Evolutionary conservation across 169 alveolate genomes (phyloP), one percentile per base, ranked within the genome.

Genomic region (Plasmodium gonderi): DNA sequence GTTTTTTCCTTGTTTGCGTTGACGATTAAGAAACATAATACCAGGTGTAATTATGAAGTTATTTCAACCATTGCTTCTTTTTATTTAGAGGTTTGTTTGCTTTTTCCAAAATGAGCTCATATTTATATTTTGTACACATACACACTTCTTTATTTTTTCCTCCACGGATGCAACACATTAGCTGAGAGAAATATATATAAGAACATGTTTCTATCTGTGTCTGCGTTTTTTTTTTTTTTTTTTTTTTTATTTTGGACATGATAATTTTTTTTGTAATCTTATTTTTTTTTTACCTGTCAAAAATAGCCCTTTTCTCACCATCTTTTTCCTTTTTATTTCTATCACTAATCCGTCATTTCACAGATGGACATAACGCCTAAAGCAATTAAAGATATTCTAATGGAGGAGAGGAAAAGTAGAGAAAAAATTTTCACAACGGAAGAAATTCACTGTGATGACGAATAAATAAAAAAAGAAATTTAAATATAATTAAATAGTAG

Each of bases 341-440:
- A n/a, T n/a, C n/a, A n/a, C n/a, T n/a, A n/a, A n/a, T n/a, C n/a
- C n/a, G n/a, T n/a, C n/a, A n/a, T n/a, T n/a, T n/a, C 79, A 40
- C 51, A 89, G 93, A 89, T 89, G 93, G 75, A 89, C 29, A 76
- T 89, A 89, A 54, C 26, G 36, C 93, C 93, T 20, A 60, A 51
- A 42, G 38, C 60, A 60, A 89, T 89, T 26, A 79, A 77, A 65
- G 93, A 75, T 44, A 54, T 89, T 47, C 75, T 89, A 44, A 26
- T 89, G 68, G 67, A 75, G 40, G 93, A 76, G 47, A 75, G 47
- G 69, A 40, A 23, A 67, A 75, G 36, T 38, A 60, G 42, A 3
- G 81, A 89, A 60, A 33, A 17, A 14, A 54, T 33, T 64, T 89
- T 45, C 69, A 65, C 45, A 44, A 89, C 90, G 29, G 90, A 89